phyloP scores from a whole-genome alignment of 2,329 filamentous ascomycete genomes.

The Fusarium solani-melongenae region DNA sequence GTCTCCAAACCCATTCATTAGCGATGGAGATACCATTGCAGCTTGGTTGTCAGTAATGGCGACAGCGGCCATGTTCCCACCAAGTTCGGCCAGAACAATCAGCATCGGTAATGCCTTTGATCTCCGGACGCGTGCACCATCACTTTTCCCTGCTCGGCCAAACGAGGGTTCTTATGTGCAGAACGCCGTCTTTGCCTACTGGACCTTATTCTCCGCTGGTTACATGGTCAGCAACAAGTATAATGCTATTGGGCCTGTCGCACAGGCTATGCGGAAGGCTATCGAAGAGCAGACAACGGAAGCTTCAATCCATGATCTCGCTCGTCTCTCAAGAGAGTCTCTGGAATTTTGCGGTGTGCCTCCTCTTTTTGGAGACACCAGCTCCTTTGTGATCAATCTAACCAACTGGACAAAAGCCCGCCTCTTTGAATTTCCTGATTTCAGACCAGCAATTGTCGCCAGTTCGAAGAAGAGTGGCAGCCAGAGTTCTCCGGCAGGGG shows the following conservation, averaged over 20 bases:
- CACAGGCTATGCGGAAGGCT: not conserved
- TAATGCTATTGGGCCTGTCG: not conserved
- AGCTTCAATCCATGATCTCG: not conserved
- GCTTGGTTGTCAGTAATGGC: conserved; percentile 2
- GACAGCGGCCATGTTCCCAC: not conserved
- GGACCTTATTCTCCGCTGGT: not conserved
- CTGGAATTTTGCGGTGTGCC: not conserved
- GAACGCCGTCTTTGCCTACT: conserved; percentile 4
- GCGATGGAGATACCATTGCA: conserved; percentile 2
- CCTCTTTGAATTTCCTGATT: not conserved
- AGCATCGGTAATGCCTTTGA: conserved; percentile 9
- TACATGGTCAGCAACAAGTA: not conserved
- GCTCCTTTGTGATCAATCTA: not conserved
- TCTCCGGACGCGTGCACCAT: conserved; percentile 5
- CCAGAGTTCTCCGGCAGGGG: not conserved
- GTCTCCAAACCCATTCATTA: not conserved
- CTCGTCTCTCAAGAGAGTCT: conserved; percentile 4
- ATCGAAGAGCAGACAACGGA: conserved; percentile 9
- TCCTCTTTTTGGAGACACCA: conserved; percentile 11
- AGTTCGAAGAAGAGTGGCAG: not conserved
- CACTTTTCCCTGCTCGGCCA: not conserved
- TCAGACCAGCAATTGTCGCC: conserved; percentile 2
- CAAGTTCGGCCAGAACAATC: not conserved
- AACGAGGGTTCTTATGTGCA: conserved; percentile 3
- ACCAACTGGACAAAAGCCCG: not conserved